Percentiles rank a stretch among this genome's conserved stretches.
Conservation (phyloP, 2,329 filamentous ascomycete species). For the Pseudocercospora cruenta region DNA sequence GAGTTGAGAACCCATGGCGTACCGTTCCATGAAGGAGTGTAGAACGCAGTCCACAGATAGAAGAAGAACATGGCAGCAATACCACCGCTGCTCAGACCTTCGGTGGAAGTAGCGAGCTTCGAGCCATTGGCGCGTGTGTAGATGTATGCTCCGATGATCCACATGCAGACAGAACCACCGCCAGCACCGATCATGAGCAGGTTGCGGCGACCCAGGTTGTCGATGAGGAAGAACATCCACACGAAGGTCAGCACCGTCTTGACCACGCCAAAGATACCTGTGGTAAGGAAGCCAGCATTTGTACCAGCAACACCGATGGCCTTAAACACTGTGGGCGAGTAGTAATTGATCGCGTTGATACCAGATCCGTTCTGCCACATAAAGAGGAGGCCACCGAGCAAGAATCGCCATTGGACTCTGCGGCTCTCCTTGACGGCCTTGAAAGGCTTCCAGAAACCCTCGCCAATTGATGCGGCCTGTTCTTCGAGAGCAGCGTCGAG, state of each 20-base stretch:
- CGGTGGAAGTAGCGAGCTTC: slow-evolving; percentile 41
- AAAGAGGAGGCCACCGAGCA: slow-evolving; percentile 74
- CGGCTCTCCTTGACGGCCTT: slow-evolving; percentile 56
- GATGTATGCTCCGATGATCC: slow-evolving; percentile 66
- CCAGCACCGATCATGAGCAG: slow-evolving; percentile 68
- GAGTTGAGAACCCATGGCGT: slow-evolving; percentile 75
- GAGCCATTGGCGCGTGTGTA: slow-evolving; percentile 43
- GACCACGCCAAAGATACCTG: slow-evolving; percentile 76
- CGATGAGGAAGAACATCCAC: slow-evolving; percentile 71
- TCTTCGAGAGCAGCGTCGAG: slow-evolving; percentile 72
- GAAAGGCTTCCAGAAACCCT: slow-evolving; percentile 77
- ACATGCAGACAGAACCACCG: slow-evolving; percentile 67
- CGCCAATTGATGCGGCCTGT: slow-evolving; percentile 64
- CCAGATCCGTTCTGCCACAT: slow-evolving; percentile 77
- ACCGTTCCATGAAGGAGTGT: slow-evolving; percentile 58
- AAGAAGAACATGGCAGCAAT: slow-evolving; percentile 71
- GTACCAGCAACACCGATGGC: slow-evolving; percentile 65
- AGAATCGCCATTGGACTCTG: slow-evolving; percentile 70
- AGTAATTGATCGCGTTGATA: slow-evolving; percentile 81
- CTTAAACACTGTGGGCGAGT: slow-evolving; percentile 69
- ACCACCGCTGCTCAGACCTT: slow-evolving; percentile 51
- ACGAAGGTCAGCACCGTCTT: slow-evolving; percentile 70
- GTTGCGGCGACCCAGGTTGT: slow-evolving; percentile 64
- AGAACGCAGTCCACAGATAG: slow-evolving; percentile 70
- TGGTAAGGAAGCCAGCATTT: slow-evolving; percentile 66